Conservation (phyloP, 2,329 filamentous ascomycete species). For the Dendrostoma leiphaemia region DNA sequence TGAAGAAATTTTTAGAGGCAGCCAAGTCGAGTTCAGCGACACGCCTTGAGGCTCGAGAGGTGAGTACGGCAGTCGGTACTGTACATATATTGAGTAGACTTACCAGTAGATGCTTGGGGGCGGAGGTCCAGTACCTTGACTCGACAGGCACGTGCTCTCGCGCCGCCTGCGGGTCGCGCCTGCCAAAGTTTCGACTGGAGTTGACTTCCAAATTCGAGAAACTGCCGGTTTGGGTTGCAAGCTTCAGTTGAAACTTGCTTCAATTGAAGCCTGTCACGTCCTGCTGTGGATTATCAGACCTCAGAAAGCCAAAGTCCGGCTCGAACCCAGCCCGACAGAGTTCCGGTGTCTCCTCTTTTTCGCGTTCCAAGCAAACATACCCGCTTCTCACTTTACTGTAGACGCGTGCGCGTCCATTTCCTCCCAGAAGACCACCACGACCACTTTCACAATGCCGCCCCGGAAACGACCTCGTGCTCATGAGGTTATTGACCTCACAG, state of each 20-base stretch:
- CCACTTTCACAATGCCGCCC: constrained; percentile 9
- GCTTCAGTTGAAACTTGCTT: background rate
- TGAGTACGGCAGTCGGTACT: no score
- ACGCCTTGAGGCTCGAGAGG: no score
- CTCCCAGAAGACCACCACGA: background rate
- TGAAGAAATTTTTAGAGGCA: no score
- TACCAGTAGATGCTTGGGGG: background rate
- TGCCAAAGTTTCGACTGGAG: background rate
- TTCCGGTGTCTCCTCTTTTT: background rate
- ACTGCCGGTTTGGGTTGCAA: background rate
- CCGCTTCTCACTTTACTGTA: background rate
- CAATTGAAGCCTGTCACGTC: no score
- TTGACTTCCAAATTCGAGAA: background rate
- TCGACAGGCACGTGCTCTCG: background rate
- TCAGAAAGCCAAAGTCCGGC: background rate
- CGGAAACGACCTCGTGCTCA: constrained; percentile 34
- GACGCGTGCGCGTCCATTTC: background rate
- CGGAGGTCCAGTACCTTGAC: no score
- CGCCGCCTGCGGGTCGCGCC: background rate
- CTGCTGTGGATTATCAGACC: no score
- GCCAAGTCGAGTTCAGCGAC: no score
- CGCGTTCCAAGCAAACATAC: background rate
- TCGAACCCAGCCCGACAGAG: background rate
- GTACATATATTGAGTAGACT: no score
- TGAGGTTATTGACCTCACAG: constrained; percentile 41